Evolutionary conservation across 169 alveolate species (phyloP), one percentile per base, ranked within the genome.

Genomic region (Amoebophrya sp.): DNA sequence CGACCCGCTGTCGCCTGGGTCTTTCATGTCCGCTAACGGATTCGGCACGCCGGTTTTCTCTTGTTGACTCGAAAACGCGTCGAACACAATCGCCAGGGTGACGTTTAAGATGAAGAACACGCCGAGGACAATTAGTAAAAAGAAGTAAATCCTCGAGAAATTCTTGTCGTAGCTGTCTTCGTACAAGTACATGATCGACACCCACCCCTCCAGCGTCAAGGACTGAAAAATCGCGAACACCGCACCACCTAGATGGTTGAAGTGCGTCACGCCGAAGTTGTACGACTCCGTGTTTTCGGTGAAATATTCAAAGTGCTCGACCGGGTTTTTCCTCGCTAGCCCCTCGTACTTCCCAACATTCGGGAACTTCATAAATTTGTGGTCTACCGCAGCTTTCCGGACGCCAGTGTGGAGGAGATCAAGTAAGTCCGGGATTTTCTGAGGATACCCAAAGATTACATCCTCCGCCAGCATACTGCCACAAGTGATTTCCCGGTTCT

Each of bases 201-300:
- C 92, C 96, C 97, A 95, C 0, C 96, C 97, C 89, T 93, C 95
- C 35, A 95, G 89, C 39, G 96, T 94, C 35, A 94, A 40, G 40
- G 91, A 89, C 40, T 89, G 91, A 54, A 89, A 89, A 2, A 89
- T 66, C 39, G 91, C 33, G 41, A 40, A 25, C 32, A 66, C 91
- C 23, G 91, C 91, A 3, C 91, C 91, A 14, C 39, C 77, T 25
- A 89, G 91, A 25, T 41, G 38, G 77, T 91, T 77, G 38, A 91
- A 88, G 2, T 54, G 90, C 40, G 90, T 91, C 0, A 91, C 66
- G 14, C 77, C 77, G 89, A 91, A 77, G 90, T 91, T 91, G 90
- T 66, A 66, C 38, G 1, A 3, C 32, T 66, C 32, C 35, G 83
- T 66, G 83, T 66, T 18, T 3, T 2, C 32, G 7, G 29, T 66